phyloP scores from a whole-genome alignment of 202 grass and related monocot genomes.

The Zoysia matrella region DNA sequence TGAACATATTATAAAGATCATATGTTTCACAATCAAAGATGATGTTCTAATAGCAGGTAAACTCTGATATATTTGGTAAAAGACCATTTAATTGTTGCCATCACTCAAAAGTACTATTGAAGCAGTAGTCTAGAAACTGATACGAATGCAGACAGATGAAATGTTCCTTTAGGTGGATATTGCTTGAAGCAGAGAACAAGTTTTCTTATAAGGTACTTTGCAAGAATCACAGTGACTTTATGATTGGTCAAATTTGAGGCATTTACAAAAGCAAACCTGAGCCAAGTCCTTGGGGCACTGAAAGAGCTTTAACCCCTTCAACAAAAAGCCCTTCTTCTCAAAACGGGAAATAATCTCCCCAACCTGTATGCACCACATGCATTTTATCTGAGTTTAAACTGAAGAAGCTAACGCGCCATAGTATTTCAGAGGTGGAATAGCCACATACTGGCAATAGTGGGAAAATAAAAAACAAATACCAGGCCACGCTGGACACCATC shows the following conservation, averaged over 20 bases:
- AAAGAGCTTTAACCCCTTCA: constrained; percentile 95
- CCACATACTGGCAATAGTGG: constrained; percentile 12
- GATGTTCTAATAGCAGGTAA: neutral
- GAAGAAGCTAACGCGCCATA: constrained; percentile 24
- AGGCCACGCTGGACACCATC: constrained; percentile 91
- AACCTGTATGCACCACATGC: constrained; percentile 56
- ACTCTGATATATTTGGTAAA: neutral
- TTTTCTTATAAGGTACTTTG: neutral
- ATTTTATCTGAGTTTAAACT: constrained; percentile 26
- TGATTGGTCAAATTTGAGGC: neutral
- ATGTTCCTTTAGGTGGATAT: neutral
- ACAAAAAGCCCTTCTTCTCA: constrained; percentile 96
- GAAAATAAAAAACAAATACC: constrained; percentile 42
- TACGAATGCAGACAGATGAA: neutral
- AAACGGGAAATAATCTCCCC: constrained; percentile 96
- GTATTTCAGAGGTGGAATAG: neutral
- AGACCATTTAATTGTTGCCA: neutral
- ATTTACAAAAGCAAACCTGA: constrained; percentile 64
- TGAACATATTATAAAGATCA: constrained; percentile 12
- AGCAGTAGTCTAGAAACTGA: neutral
- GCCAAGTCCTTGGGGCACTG: constrained; percentile 89
- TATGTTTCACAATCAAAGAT: neutral
- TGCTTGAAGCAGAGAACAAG: neutral
- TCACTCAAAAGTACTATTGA: neutral
- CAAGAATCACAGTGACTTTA: neutral